Percentiles rank a stretch among this genome's conserved stretches.
Evolutionary conservation across 2,329 filamentous ascomycete species (phyloP).

Genomic region (Thelonectria discophora): DNA sequence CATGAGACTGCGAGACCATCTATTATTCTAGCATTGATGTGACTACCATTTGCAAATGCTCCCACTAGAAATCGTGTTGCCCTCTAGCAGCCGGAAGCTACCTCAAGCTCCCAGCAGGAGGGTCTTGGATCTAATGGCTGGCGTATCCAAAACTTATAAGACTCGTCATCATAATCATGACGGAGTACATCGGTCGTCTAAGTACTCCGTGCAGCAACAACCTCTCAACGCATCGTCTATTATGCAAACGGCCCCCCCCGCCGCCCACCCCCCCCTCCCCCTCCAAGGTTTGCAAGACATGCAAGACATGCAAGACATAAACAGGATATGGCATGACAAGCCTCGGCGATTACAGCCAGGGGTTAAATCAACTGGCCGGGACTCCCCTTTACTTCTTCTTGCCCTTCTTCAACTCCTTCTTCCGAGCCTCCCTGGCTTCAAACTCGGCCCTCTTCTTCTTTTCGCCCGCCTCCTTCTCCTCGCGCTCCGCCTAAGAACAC

Average conservation of each 20-base stretch:
- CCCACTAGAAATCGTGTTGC: too few species aligned
- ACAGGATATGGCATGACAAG: background rate
- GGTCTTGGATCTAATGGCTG: too few species aligned
- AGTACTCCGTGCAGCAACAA: background rate
- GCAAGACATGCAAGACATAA: background rate
- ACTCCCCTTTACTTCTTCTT: slow-evolving; percentile 54
- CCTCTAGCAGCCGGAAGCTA: too few species aligned
- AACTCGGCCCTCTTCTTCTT: slow-evolving; percentile 59
- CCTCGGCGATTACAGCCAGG: too few species aligned
- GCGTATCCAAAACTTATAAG: background rate
- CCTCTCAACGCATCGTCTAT: background rate
- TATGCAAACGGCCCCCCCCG: slow-evolving; percentile 1
- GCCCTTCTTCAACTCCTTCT: slow-evolving; percentile 63
- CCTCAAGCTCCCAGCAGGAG: too few species aligned
- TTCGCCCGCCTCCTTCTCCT: slow-evolving; percentile 64
- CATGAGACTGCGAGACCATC: too few species aligned
- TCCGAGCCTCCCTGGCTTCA: slow-evolving; percentile 62
- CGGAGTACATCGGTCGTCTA: slow-evolving; percentile 1
- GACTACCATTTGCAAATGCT: too few species aligned
- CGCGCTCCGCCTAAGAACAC: slow-evolving; percentile 61
- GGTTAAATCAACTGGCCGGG: slow-evolving; percentile 1
- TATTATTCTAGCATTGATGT: too few species aligned
- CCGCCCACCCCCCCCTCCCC: too few species aligned
- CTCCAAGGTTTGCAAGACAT: too few species aligned
- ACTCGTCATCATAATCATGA: slow-evolving; percentile 10